Evolutionary conservation across 139 green algal species (phyloP).

Genomic region (Chlorella sp.): DNA sequence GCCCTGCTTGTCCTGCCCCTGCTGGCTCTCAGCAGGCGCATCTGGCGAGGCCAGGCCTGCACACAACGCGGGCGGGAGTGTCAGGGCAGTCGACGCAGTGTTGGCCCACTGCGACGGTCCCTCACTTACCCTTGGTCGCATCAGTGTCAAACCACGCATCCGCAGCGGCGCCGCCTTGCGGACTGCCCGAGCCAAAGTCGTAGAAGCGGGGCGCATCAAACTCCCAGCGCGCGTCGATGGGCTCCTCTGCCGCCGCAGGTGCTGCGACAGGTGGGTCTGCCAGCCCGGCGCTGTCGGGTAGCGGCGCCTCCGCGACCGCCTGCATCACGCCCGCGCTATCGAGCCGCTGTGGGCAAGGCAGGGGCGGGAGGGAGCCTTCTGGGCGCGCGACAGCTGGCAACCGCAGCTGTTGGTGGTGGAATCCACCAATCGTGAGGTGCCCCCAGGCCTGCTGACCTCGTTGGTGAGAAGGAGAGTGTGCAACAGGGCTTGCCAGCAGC

Average conservation of each 20-base stretch:
- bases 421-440: too few species aligned
- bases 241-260: neutral
- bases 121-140: conserved; percentile 36
- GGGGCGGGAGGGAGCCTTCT: too few species aligned
- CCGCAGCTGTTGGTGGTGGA: too few species aligned
- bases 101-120: neutral
- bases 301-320: too few species aligned
- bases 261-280: neutral
- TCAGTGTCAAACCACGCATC: conserved; percentile 64
- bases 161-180: neutral
- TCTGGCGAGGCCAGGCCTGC: conserved; percentile 23
- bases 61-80: neutral
- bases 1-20: too few species aligned
- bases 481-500: too few species aligned
- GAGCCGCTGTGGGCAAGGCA: too few species aligned
- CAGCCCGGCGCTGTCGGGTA: neutral
- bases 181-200: conserved; percentile 51
- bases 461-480: too few species aligned
- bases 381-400: too few species aligned
- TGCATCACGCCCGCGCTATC: too few species aligned
- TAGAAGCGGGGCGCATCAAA: conserved; percentile 61
- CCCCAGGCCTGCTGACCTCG: too few species aligned
- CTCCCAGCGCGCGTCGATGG: conserved; percentile 40
- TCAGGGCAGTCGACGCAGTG: neutral
- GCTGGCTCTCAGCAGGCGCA: neutral